Evolutionary conservation across 352 stramenopile genomes (phyloP).

Genomic region (Aphanomyces euteiches): DNA sequence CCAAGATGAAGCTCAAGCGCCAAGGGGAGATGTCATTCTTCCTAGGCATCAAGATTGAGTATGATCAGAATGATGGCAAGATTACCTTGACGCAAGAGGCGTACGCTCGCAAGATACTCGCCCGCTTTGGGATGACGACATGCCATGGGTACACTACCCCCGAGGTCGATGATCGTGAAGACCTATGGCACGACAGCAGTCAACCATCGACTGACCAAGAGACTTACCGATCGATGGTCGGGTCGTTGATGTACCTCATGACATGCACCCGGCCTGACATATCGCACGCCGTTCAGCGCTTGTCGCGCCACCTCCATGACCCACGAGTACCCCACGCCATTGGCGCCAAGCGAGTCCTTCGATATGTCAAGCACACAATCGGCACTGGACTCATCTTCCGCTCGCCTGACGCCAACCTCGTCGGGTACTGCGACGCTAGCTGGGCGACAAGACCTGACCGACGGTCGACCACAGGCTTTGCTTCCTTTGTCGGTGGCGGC

Average conservation of each 20-base stretch:
- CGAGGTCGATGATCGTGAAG: constrained; percentile 1
- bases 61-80: background rate
- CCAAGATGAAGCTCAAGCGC: background rate
- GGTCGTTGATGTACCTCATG: constrained; percentile 31
- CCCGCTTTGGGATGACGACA: constrained; percentile 10
- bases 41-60: constrained; percentile 24
- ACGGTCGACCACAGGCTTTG: constrained; percentile 10
- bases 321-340: background rate
- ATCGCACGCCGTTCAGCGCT: constrained; percentile 16
- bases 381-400: too few species aligned
- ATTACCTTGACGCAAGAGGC: constrained; percentile 18
- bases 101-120: constrained; percentile 26
- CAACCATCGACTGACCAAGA: background rate
- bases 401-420: background rate
- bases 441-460: constrained; percentile 22
- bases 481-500: background rate
- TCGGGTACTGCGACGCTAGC: constrained; percentile 12
- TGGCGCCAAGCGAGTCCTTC: constrained; percentile 7
- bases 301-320: constrained; percentile 14
- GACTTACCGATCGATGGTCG: constrained; percentile 22
- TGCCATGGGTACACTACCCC: constrained; percentile 14
- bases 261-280: constrained; percentile 34
- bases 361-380: background rate
- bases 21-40: constrained; percentile 31
- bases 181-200: background rate